Evolutionary conservation across 768 basidiomycete genomes (phyloP).

Genomic region (Strobilomyces confusus): DNA sequence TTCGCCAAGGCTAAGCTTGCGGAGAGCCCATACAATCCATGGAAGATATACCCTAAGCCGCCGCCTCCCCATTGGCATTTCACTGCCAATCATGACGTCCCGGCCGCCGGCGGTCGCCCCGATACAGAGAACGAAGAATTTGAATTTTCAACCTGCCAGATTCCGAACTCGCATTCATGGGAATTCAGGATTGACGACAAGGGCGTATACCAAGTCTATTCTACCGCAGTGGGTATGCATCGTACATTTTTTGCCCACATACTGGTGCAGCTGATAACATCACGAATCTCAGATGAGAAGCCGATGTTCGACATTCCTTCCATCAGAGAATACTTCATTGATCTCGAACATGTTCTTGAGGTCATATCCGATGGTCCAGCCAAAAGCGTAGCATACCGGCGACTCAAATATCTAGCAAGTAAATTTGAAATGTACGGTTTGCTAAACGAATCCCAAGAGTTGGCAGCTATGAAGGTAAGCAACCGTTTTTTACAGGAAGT

Average conservation of each 20-base stretch:
- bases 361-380: conserved; percentile 95
- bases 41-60: conserved; percentile 90
- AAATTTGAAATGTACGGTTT: conserved; percentile 94
- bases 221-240: conserved; percentile 17
- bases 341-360: conserved; percentile 85
- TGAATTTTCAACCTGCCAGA: conserved; percentile 62
- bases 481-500: background rate
- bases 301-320: conserved; percentile 78
- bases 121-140: conserved; percentile 48
- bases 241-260: background rate
- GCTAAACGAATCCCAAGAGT: conserved; percentile 89
- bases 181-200: conserved; percentile 74
- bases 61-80: conserved; percentile 98
- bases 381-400: conserved; percentile 90
- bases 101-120: conserved; percentile 37
- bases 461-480: conserved; percentile 93
- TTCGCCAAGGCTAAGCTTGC: conserved; percentile 23
- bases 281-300: conserved; percentile 34
- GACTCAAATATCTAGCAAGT: conserved; percentile 86
- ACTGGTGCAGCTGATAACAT: background rate
- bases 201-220: conserved; percentile 89
- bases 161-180: conserved; percentile 66
- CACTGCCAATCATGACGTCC: conserved; percentile 47
- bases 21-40: conserved; percentile 46
- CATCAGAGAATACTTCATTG: conserved; percentile 93